Percentiles rank a stretch among this genome's conserved stretches.
These are phyloP conservation scores for Candida methanosorbosa DNA, from an alignment of 805 yeast genomes.

Conservation along the genomic window DNA sequence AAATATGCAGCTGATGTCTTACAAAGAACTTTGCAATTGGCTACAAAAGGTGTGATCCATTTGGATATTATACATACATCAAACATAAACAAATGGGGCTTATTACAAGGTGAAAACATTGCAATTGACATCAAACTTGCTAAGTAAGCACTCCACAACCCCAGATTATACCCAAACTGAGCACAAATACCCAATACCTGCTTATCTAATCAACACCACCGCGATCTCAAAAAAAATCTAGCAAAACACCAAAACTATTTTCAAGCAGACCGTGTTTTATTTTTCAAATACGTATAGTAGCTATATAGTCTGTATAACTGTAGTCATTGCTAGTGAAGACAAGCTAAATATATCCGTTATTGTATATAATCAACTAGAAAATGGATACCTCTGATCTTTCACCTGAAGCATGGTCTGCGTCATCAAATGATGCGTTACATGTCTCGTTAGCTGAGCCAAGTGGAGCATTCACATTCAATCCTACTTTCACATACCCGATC, in stretches of 20 bases:
- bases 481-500: conserved; percentile 84
- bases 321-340: no score
- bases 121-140: conserved; percentile 4
- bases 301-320: no score
- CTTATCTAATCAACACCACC: no score
- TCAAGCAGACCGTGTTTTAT: neutral
- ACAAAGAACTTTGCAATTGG: conserved; percentile 11
- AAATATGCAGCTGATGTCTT: conserved; percentile 11
- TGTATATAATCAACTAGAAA: no score
- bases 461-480: conserved; percentile 59
- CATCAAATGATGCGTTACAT: conserved; percentile 60
- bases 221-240: no score
- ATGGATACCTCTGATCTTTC: no score
- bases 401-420: conserved; percentile 68
- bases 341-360: no score
- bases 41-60: conserved; percentile 7
- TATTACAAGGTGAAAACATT: conserved; percentile 10
- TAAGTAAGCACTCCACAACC: no score
- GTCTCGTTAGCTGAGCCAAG: conserved; percentile 51
- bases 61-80: conserved; percentile 5
- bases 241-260: no score
- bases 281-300: no score
- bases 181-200: no score
- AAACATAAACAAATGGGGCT: conserved; percentile 17
- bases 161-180: no score